Conservation (phyloP, 2,329 filamentous ascomycete genomes). For the Chrysosporium queenslandicum region DNA sequence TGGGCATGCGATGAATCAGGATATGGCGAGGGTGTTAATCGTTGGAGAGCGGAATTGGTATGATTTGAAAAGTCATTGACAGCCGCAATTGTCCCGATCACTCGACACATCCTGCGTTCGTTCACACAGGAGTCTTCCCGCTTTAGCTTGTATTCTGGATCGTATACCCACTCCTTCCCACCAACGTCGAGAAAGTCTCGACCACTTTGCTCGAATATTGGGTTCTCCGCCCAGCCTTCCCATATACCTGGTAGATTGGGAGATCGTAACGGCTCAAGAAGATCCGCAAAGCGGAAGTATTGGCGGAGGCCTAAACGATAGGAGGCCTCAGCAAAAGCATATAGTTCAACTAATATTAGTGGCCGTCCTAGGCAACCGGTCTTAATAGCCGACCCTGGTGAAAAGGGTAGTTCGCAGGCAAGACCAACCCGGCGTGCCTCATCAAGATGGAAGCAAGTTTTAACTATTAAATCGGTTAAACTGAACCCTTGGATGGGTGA, state of each 20-base stretch:
- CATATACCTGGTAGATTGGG: conserved; percentile 14
- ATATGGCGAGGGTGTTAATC: neutral
- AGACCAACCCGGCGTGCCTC: conserved; percentile 5
- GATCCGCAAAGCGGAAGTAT: conserved; percentile 15
- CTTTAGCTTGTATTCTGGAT: neutral
- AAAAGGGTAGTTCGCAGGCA: neutral
- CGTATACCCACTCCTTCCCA: neutral
- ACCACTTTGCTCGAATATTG: conserved; percentile 6
- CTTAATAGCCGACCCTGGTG: neutral
- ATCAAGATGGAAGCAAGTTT: conserved; percentile 15
- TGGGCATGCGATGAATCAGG: neutral
- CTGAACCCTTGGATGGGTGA: conserved; percentile 16
- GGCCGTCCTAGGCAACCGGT: neutral
- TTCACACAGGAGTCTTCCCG: neutral
- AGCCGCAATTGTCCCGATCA: conserved; percentile 7
- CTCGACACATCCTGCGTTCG: conserved; percentile 9
- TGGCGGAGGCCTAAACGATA: conserved; percentile 13
- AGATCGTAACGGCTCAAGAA: conserved; percentile 13
- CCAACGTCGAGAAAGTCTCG: conserved; percentile 7
- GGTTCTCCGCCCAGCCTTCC: conserved; percentile 9
- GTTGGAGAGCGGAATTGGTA: neutral
- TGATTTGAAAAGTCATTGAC: neutral
- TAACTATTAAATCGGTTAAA: conserved; percentile 11
- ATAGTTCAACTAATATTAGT: conserved; percentile 14
- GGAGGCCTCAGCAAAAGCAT: conserved; percentile 15